A percentile compares a stretch with the other conserved stretches of the same genome.
phyloP scores from a whole-genome alignment of 345 rosid species.

The Eucalyptus globulus region DNA sequence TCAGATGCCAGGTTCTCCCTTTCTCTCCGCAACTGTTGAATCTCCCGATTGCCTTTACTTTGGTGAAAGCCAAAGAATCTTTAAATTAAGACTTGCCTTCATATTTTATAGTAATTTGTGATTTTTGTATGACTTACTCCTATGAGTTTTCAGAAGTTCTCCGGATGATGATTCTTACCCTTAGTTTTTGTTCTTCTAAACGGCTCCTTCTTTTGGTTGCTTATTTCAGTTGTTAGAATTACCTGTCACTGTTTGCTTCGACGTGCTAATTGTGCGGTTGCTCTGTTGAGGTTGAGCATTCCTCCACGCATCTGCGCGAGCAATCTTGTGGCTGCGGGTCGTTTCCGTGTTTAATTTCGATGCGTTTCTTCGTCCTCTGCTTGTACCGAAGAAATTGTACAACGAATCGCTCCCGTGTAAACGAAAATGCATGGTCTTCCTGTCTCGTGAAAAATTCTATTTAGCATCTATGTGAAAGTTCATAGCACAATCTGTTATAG shows the following conservation, averaged over 20 bases:
- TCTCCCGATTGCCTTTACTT: background rate
- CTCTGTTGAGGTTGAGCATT: background rate
- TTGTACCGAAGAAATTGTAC: background rate
- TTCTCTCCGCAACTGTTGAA: background rate
- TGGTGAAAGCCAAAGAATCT: background rate
- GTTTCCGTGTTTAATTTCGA: background rate
- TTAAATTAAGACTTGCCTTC: background rate
- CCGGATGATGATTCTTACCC: background rate
- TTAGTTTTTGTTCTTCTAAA: background rate
- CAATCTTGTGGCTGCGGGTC: background rate
- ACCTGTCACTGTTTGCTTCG: background rate
- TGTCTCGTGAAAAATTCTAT: background rate
- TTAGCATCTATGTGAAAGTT: background rate
- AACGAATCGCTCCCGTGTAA: background rate
- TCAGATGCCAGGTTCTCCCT: constrained; percentile 47
- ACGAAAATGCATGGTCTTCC: background rate
- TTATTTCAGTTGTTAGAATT: background rate
- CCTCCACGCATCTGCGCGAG: background rate
- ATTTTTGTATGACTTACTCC: background rate
- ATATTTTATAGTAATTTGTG: background rate
- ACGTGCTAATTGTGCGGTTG: background rate
- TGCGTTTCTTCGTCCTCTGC: background rate
- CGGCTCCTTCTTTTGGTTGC: background rate
- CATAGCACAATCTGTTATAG: background rate
- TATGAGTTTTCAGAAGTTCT: background rate